Evolutionary conservation across 2,329 filamentous ascomycete genomes (phyloP), one percentile per base, ranked within the genome.

Genomic region (Fusarium nurragi): DNA sequence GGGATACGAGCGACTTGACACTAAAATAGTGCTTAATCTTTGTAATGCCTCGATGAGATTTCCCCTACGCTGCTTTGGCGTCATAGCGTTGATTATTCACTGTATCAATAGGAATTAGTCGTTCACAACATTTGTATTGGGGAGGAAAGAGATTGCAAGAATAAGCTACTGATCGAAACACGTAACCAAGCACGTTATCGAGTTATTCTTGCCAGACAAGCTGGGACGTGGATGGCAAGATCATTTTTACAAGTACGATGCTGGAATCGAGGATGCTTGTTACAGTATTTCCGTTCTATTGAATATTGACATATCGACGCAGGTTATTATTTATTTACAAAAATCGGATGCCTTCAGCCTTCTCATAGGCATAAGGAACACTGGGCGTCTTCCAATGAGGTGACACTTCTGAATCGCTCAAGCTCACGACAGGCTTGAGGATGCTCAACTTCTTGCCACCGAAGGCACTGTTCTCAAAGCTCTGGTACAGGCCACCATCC

Each of bases 281-380:
- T n/a, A n/a, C n/a, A n/a, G 26, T 30, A 30, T 30, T 13, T 30
- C 26, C 14, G 26, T 30, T 30, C 14, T 13, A 12, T 30, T 5
- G 14, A 30, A 30, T 14, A 2, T 34, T 16, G 10, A 34, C 2
- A 18, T 34, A 10, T 5, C n/a, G 16, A 18, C 5, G n/a, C n/a
- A 3, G 25, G 7, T 9, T 11, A 30, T 30, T 8, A 25, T 14
- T 3, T 18, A 5, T 26, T 18, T 12, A 60, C 14, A 22, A 7
- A 5, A 63, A 63, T n/a, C 18, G 23, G 4, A 40, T 48, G 11
- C 22, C 45, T 28, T 64, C 30, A 6, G 60, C 59, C 6, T 63
- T 53, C 10, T 63, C 45, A 32, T 59, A 14, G 1, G 58, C 60
- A 39, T 63, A 59, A 13, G 59, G 60, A 3, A 64, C 45, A 53